phyloP scores from a whole-genome alignment of 805 yeast genomes.

The Monosporozyma siamensis region DNA sequence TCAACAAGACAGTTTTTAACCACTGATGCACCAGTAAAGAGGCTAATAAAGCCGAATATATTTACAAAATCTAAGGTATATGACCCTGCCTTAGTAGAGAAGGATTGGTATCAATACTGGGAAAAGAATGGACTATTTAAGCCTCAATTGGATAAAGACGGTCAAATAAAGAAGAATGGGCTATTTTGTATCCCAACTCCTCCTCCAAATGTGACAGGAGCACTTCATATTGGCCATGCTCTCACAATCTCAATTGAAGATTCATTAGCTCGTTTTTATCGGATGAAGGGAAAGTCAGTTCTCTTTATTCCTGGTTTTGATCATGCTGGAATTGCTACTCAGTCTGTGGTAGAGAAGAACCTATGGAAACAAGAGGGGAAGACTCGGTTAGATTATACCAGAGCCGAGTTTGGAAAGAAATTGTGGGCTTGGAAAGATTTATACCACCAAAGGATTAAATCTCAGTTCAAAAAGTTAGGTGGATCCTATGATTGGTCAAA shows the following conservation, averaged over 20 bases:
- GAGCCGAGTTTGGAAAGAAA: conserved; percentile 73
- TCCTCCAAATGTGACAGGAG: conserved; percentile 98
- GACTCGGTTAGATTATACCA: conserved; percentile 89
- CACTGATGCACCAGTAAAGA: no score
- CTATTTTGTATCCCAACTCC: conserved; percentile 87
- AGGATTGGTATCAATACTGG: conserved; percentile 98
- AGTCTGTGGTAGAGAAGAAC: conserved; percentile 93
- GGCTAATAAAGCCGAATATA: neutral
- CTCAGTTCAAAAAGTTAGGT: conserved; percentile 77
- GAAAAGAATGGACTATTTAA: conserved; percentile 70
- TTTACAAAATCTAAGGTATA: conserved; percentile 40
- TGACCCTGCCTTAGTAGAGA: conserved; percentile 81
- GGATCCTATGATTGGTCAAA: conserved; percentile 94
- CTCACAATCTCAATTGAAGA: conserved; percentile 91
- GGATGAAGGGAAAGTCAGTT: conserved; percentile 94
- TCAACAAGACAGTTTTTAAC: no score
- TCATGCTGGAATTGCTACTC: conserved; percentile 98
- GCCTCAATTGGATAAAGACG: conserved; percentile 69
- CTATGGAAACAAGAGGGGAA: conserved; percentile 73
- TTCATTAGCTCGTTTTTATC: conserved; percentile 78
- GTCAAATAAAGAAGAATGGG: conserved; percentile 69
- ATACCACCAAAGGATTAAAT: conserved; percentile 73
- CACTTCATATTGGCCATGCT: conserved; percentile 96
- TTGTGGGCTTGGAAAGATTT: conserved; percentile 98
- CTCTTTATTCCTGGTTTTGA: conserved; percentile 92